A percentile compares a stretch with the other conserved stretches of the same genome.
phyloP scores from a whole-genome alignment of 352 stramenopile species.

The Pythium grandisporangium region DNA sequence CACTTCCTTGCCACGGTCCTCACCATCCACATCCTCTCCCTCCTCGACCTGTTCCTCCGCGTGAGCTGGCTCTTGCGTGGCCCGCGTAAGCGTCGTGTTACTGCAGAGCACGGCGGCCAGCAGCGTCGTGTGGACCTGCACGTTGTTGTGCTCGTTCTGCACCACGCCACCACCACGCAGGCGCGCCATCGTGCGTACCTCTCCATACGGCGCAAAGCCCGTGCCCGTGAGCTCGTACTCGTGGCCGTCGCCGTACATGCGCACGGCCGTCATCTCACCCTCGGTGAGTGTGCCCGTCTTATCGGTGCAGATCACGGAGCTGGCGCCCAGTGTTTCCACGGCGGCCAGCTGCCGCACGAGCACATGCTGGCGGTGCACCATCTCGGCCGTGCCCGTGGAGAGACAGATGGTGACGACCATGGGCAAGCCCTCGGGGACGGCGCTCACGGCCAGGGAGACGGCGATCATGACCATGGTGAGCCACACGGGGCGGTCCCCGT shows the following conservation, averaged over 20 bases:
- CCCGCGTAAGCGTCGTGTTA: slow-evolving; percentile 36
- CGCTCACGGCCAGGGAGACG: slow-evolving; percentile 42
- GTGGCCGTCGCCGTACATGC: slow-evolving; percentile 25
- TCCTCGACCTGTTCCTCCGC: slow-evolving; percentile 16
- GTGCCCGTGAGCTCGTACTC: slow-evolving; percentile 26
- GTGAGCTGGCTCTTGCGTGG: too few species aligned
- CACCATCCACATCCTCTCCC: slow-evolving; percentile 5
- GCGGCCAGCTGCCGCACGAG: slow-evolving; percentile 39
- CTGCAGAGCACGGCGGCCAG: slow-evolving; percentile 27
- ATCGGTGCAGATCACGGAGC: slow-evolving; percentile 81
- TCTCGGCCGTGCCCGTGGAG: slow-evolving; percentile 16
- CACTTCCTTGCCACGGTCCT: too few species aligned
- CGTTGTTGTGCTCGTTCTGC: slow-evolving; percentile 16
- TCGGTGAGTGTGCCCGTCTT: slow-evolving; percentile 90
- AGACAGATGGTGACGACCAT: slow-evolving; percentile 24
- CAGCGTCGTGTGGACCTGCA: slow-evolving; percentile 18
- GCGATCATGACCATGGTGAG: slow-evolving; percentile 87
- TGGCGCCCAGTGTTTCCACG: slow-evolving; percentile 57
- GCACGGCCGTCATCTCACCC: slow-evolving; percentile 44
- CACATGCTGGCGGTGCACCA: slow-evolving; percentile 27
- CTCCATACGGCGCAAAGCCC: slow-evolving; percentile 19
- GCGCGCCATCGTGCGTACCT: slow-evolving; percentile 14
- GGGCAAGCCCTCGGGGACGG: slow-evolving; percentile 22
- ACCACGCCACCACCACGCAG: slow-evolving; percentile 10
- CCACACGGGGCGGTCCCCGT: slow-evolving; percentile 65